phyloP scores from a whole-genome alignment of 2,329 filamentous ascomycete species.

The Pseudocercospora macadamiae region DNA sequence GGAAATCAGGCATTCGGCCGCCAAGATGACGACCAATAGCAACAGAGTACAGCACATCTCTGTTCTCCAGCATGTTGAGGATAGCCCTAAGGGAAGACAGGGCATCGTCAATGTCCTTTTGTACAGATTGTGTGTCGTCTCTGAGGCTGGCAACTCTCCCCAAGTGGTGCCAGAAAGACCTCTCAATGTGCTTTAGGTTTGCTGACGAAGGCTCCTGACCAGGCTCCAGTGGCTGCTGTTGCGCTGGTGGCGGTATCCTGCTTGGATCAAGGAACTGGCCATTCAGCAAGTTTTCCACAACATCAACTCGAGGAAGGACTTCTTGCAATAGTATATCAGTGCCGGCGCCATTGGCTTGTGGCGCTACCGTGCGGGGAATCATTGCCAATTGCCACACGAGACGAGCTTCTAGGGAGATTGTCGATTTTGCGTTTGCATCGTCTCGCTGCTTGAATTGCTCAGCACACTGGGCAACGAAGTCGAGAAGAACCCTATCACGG shows the following conservation, averaged over 20 bases:
- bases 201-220: slow-evolving; percentile 37
- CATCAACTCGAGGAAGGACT: slow-evolving; percentile 67
- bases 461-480: slow-evolving; percentile 69
- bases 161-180: slow-evolving; percentile 81
- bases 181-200: slow-evolving; percentile 51
- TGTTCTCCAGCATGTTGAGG: slow-evolving; percentile 79
- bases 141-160: slow-evolving; percentile 70
- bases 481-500: slow-evolving; percentile 61
- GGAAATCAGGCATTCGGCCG: slow-evolving; percentile 56
- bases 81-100: slow-evolving; percentile 68
- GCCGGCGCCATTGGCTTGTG: slow-evolving; percentile 48
- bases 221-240: slow-evolving; percentile 32
- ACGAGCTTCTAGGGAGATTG: slow-evolving; percentile 59
- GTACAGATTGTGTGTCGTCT: slow-evolving; percentile 57
- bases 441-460: slow-evolving; percentile 40
- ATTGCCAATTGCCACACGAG: slow-evolving; percentile 63
- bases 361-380: slow-evolving; percentile 49
- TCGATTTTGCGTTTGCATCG: slow-evolving; percentile 21
- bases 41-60: slow-evolving; percentile 88
- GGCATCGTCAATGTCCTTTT: slow-evolving; percentile 64
- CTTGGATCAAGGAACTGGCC: slow-evolving; percentile 69
- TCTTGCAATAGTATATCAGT: slow-evolving; percentile 55
- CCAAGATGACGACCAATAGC: slow-evolving; percentile 77
- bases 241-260: slow-evolving; percentile 53
- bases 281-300: slow-evolving; percentile 76